Evolutionary conservation across 106 monocot genomes (phyloP).

Genomic region (Posidonia australis): DNA sequence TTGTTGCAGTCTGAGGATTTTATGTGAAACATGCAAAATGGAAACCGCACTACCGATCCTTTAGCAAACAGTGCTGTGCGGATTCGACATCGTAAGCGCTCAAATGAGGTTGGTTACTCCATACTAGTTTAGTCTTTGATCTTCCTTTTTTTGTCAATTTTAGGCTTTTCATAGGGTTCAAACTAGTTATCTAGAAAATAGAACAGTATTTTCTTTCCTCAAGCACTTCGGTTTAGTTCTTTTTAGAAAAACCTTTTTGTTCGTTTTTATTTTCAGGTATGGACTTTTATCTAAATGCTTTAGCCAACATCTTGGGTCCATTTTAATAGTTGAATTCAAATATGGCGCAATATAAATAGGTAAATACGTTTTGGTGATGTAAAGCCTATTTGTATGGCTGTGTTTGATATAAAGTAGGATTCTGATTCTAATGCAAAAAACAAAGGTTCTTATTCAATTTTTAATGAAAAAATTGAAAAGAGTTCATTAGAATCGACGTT

Average conservation of each 20-base stretch:
- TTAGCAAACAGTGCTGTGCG: constrained; percentile 31
- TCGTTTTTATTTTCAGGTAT: neutral
- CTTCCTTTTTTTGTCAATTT: too few relatives aligned
- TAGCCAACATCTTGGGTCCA: neutral
- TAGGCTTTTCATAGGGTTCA: too few relatives aligned
- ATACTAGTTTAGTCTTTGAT: neutral
- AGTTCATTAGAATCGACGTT: too few relatives aligned
- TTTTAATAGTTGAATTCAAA: neutral
- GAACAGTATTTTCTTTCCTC: neutral
- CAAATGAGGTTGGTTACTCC: constrained; percentile 53
- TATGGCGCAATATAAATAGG: neutral
- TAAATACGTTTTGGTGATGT: too few relatives aligned
- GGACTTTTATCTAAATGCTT: neutral
- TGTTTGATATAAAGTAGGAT: too few relatives aligned
- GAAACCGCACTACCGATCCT: constrained; percentile 24
- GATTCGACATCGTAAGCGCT: constrained; percentile 53
- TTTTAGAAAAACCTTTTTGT: too few relatives aligned
- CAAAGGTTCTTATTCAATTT: too few relatives aligned
- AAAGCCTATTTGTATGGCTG: too few relatives aligned
- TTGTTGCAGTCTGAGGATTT: neutral
- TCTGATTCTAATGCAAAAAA: too few relatives aligned
- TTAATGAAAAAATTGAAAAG: too few relatives aligned
- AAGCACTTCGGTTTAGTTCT: too few relatives aligned
- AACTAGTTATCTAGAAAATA: too few relatives aligned
- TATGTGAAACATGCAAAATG: constrained; percentile 43